Percentiles rank a stretch among this genome's conserved stretches.
phyloP scores from a whole-genome alignment of 2,329 filamentous ascomycete genomes.

The Moelleriella libera region DNA sequence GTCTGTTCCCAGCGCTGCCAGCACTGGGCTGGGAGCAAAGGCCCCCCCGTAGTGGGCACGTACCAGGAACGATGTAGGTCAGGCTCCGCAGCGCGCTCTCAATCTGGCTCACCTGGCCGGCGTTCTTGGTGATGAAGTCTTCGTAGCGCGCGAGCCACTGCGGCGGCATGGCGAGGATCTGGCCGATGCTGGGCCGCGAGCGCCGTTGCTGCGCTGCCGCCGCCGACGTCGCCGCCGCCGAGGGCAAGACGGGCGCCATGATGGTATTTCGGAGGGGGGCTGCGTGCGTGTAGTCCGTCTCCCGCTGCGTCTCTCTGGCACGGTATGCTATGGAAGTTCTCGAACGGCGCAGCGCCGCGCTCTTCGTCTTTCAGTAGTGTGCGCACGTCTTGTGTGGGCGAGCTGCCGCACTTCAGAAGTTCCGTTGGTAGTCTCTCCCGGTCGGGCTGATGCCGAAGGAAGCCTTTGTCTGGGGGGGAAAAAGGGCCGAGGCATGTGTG shows the following conservation, averaged over 20 bases:
- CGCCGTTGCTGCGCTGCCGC: not conserved
- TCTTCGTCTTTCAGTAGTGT: too few species aligned
- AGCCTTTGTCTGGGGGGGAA: too few species aligned
- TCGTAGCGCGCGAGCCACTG: slow-evolving; percentile 61
- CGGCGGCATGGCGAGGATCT: slow-evolving; percentile 26
- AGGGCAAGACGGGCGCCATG: not conserved
- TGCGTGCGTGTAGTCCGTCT: not conserved
- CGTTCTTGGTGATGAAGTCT: slow-evolving; percentile 90
- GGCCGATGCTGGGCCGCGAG: not conserved
- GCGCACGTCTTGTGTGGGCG: too few species aligned
- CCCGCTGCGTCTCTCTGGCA: not conserved
- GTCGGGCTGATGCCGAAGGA: too few species aligned
- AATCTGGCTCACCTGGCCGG: slow-evolving; percentile 85
- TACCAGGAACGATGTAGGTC: slow-evolving; percentile 89
- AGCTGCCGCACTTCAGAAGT: too few species aligned
- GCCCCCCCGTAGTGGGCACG: not conserved
- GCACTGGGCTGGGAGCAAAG: too few species aligned
- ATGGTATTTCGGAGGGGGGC: not conserved
- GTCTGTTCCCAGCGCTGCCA: not conserved
- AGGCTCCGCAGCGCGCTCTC: slow-evolving; percentile 85
- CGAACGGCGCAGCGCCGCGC: too few species aligned
- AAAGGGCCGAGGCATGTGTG: too few species aligned
- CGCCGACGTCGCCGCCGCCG: not conserved
- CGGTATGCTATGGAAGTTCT: too few species aligned
- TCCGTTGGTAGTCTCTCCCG: too few species aligned